Conservation (phyloP, 2,329 filamentous ascomycete species). For the Seiridium cupressi region DNA sequence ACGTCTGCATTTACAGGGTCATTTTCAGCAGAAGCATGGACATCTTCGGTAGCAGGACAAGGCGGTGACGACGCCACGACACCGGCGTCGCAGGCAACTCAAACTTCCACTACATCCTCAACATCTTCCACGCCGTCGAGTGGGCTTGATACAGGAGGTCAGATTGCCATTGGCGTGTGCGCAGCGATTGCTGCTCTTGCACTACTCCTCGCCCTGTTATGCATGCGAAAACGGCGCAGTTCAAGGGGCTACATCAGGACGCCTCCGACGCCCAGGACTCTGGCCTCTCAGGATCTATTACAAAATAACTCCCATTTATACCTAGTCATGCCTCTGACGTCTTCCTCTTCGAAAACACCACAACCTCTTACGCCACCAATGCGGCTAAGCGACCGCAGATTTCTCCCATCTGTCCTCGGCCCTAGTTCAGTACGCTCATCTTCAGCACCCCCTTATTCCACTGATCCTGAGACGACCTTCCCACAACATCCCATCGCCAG, state of each 20-base stretch:
- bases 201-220: slow-evolving; percentile 34
- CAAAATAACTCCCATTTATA: slow-evolving; percentile 37
- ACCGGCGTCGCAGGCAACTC: not conserved
- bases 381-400: slow-evolving; percentile 44
- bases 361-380: slow-evolving; percentile 38
- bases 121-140: slow-evolving; percentile 4
- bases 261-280: slow-evolving; percentile 17
- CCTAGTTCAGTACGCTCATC: slow-evolving; percentile 14
- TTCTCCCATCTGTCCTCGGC: slow-evolving; percentile 36
- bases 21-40: not conserved
- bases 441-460: slow-evolving; percentile 4
- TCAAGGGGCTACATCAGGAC: slow-evolving; percentile 17
- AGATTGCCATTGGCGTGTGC: slow-evolving; percentile 43
- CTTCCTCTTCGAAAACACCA: slow-evolving; percentile 21
- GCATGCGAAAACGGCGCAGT: slow-evolving; percentile 30
- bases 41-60: not conserved
- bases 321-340: slow-evolving; percentile 31
- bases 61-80: not conserved
- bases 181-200: slow-evolving; percentile 36
- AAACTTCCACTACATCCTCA: not conserved
- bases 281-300: slow-evolving; percentile 20
- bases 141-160: slow-evolving; percentile 36
- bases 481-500: slow-evolving; percentile 35
- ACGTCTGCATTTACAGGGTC: not conserved
- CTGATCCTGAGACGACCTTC: slow-evolving; percentile 21